Evolutionary conservation across 2,329 filamentous ascomycete genomes (phyloP).

Genomic region (Teratosphaeria pseudoeucalypti): DNA sequence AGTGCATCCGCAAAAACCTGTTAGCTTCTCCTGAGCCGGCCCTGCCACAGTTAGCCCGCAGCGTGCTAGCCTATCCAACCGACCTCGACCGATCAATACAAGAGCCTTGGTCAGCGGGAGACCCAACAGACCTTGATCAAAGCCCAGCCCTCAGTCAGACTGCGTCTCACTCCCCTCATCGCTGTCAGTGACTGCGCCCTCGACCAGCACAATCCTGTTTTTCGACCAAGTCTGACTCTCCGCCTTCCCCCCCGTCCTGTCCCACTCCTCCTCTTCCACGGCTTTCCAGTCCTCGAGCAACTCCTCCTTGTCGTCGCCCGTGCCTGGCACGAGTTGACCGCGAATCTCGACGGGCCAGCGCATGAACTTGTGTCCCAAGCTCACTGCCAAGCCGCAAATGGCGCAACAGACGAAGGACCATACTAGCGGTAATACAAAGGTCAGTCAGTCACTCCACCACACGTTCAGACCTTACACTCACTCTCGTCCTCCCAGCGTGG

Average conservation of each 20-base stretch:
- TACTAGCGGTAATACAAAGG: not conserved
- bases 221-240: not conserved
- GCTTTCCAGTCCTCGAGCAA: constrained; percentile 2
- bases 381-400: not conserved
- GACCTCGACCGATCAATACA: not conserved
- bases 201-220: not conserved
- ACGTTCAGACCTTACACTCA: not conserved
- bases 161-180: not conserved
- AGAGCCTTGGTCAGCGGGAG: not conserved
- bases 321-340: constrained; percentile 1
- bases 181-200: not conserved
- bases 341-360: constrained; percentile 3
- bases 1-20: no score
- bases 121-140: not conserved
- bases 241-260: not conserved
- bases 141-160: not conserved
- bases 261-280: not conserved
- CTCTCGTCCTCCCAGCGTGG: not conserved
- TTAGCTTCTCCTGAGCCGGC: no score
- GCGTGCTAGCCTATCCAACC: not conserved
- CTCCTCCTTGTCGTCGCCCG: not conserved
- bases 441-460: not conserved
- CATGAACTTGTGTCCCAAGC: constrained; percentile 2
- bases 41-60: no score
- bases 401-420: not conserved